Evolutionary conservation across 805 yeast genomes (phyloP).

Genomic region (Candida glaebosa): DNA sequence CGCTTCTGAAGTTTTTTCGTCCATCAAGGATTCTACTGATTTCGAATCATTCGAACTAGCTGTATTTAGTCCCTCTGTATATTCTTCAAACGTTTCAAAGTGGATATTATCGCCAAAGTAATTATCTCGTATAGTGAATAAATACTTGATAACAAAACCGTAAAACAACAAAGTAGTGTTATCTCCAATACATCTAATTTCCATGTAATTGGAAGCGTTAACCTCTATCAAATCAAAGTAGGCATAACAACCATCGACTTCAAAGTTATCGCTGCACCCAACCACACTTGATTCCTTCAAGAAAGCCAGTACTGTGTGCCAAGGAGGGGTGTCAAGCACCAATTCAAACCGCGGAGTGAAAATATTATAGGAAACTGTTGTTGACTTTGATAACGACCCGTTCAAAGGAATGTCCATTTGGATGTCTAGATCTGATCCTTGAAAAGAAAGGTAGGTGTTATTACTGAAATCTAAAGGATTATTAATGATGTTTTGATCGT

Average conservation of each 20-base stretch:
- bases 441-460: slow-evolving; percentile 71
- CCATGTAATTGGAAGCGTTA: slow-evolving; percentile 65
- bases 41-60: neutral
- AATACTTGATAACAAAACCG: slow-evolving; percentile 74
- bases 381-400: slow-evolving; percentile 48
- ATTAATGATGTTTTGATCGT: slow-evolving; percentile 83
- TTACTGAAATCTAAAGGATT: slow-evolving; percentile 82
- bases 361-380: slow-evolving; percentile 48
- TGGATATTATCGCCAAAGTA: slow-evolving; percentile 86
- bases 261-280: slow-evolving; percentile 66
- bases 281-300: slow-evolving; percentile 52
- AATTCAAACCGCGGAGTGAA: slow-evolving; percentile 60
- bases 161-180: slow-evolving; percentile 67
- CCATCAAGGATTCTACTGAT: slow-evolving; percentile 3
- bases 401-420: slow-evolving; percentile 57
- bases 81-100: slow-evolving; percentile 85
- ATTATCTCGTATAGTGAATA: slow-evolving; percentile 76
- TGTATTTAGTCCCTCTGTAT: slow-evolving; percentile 31
- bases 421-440: slow-evolving; percentile 54
- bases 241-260: slow-evolving; percentile 62
- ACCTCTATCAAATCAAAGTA: slow-evolving; percentile 57
- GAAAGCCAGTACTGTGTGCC: slow-evolving; percentile 84
- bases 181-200: slow-evolving; percentile 62
- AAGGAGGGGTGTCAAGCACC: slow-evolving; percentile 75
- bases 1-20: slow-evolving; percentile 6